Conservation (phyloP, 805 yeast species). For the Komagataella pseudopastoris region DNA sequence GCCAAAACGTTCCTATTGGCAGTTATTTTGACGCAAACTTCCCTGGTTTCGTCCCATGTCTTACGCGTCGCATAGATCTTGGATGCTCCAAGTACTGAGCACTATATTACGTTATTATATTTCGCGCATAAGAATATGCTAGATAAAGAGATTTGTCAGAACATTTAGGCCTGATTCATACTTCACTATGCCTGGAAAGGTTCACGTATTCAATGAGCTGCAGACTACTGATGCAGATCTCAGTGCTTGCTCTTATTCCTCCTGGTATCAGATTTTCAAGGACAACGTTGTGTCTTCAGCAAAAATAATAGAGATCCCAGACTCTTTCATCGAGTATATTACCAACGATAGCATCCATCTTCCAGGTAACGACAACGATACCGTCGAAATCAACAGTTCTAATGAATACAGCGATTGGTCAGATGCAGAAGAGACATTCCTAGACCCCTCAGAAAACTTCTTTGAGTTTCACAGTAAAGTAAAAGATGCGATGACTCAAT, state of each 20-base stretch:
- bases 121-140: not conserved
- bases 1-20: not conserved
- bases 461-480: conserved; percentile 46
- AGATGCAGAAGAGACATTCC: conserved; percentile 19
- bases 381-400: conserved; percentile 29
- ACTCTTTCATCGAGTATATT: conserved; percentile 43
- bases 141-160: not conserved
- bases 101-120: not conserved
- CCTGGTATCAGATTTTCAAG: conserved; percentile 45
- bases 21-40: too few species aligned
- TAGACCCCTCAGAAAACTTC: conserved; percentile 37
- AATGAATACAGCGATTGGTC: conserved; percentile 73
- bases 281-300: conserved; percentile 31
- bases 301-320: conserved; percentile 38
- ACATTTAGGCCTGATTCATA: not conserved
- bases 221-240: conserved; percentile 24
- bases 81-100: not conserved
- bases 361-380: conserved; percentile 29
- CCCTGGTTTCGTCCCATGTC: not conserved
- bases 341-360: conserved; percentile 55
- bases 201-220: conserved; percentile 12
- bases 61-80: not conserved
- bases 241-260: conserved; percentile 37
- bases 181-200: conserved; percentile 2
- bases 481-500: conserved; percentile 25